phyloP scores from a whole-genome alignment of 257 asterid genomes.

The Fraxinus pennsylvanica region DNA sequence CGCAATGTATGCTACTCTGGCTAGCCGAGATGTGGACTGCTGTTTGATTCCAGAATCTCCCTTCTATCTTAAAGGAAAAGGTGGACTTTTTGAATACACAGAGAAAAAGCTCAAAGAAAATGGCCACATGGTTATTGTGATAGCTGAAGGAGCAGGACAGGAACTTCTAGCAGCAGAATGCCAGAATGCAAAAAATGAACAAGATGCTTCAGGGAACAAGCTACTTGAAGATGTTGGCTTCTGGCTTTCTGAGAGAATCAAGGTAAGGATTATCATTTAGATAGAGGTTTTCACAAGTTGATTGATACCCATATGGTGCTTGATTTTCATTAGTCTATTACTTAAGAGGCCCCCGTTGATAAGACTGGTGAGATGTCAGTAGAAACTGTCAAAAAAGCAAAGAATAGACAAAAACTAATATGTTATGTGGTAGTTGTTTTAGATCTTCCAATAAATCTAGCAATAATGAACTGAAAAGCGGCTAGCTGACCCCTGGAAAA shows the following conservation, averaged over 20 bases:
- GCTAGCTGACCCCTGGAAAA: background rate
- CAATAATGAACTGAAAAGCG: background rate
- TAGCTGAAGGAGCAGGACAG: slow-evolving; percentile 79
- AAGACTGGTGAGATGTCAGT: background rate
- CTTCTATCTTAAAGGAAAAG: slow-evolving; percentile 66
- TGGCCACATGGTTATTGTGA: slow-evolving; percentile 78
- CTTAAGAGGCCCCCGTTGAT: background rate
- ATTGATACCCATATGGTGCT: background rate
- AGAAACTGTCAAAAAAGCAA: background rate
- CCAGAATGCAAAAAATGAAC: slow-evolving; percentile 35
- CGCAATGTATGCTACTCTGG: slow-evolving; percentile 77
- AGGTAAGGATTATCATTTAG: slow-evolving; percentile 36
- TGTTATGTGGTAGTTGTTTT: background rate
- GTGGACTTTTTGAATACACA: slow-evolving; percentile 61
- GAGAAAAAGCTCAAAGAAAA: slow-evolving; percentile 60
- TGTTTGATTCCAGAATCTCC: slow-evolving; percentile 78
- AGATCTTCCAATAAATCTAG: background rate
- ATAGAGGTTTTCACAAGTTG: background rate
- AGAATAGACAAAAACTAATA: background rate
- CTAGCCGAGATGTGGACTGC: slow-evolving; percentile 80
- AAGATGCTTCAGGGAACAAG: slow-evolving; percentile 76
- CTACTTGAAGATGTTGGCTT: slow-evolving; percentile 64
- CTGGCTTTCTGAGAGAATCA: slow-evolving; percentile 67
- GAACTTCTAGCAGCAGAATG: slow-evolving; percentile 50
- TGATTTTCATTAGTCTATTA: background rate